A percentile compares a stretch with the other conserved stretches of the same genome.
Evolutionary conservation across 1,139 yeast species (phyloP).

Genomic region (Geotrichum histeridarum): DNA sequence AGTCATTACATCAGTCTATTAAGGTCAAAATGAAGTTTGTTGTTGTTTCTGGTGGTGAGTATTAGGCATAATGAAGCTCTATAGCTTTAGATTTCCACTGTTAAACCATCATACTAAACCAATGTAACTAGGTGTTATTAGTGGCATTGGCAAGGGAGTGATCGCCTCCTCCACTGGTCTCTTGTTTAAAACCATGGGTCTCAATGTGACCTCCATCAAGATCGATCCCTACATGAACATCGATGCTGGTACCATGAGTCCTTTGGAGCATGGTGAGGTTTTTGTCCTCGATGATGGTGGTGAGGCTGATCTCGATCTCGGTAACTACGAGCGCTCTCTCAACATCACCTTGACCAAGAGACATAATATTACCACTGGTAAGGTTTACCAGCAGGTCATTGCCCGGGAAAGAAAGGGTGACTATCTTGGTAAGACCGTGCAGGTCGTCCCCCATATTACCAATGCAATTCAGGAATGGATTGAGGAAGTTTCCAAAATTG

Average conservation of each 20-base stretch:
- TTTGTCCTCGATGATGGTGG: slow-evolving; percentile 98
- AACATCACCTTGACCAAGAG: slow-evolving; percentile 88
- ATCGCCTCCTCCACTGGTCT: slow-evolving; percentile 96
- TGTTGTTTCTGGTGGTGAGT: slow-evolving; percentile 86
- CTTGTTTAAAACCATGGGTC: slow-evolving; percentile 85
- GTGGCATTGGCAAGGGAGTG: slow-evolving; percentile 98
- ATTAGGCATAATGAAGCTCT: slow-evolving; percentile 17
- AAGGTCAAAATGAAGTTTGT: slow-evolving; percentile 78
- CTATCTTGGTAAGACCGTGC: slow-evolving; percentile 97
- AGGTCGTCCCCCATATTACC: slow-evolving; percentile 96
- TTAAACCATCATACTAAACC: slow-evolving; percentile 44
- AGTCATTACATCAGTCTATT: background rate
- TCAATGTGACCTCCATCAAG: slow-evolving; percentile 92
- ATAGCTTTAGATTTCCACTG: slow-evolving; percentile 6
- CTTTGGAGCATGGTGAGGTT: slow-evolving; percentile 98
- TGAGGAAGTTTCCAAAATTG: slow-evolving; percentile 82
- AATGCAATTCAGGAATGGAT: slow-evolving; percentile 98
- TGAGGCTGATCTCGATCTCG: slow-evolving; percentile 94
- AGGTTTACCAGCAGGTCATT: slow-evolving; percentile 88
- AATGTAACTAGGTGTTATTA: slow-evolving; percentile 76
- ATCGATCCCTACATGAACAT: slow-evolving; percentile 98
- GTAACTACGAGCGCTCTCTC: slow-evolving; percentile 94
- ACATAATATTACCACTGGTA: slow-evolving; percentile 97
- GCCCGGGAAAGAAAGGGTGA: slow-evolving; percentile 96
- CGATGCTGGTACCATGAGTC: slow-evolving; percentile 99